Evolutionary conservation across 148 eudicot species (phyloP).

Genomic region (Chenopodium quinoa): DNA sequence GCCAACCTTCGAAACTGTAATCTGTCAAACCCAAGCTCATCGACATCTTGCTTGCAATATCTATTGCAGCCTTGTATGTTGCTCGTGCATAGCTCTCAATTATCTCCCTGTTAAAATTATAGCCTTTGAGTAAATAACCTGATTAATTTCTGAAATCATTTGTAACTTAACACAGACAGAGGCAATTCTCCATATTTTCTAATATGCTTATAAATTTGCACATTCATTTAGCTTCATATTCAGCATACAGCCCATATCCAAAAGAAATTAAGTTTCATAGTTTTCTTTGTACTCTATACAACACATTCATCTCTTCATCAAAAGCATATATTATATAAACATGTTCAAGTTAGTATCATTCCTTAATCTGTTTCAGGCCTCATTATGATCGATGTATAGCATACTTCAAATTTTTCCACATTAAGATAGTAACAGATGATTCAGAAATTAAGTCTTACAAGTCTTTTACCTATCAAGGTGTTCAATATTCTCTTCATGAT

Average conservation of each 20-base stretch:
- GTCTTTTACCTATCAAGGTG: constrained; percentile 51
- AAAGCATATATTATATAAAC: too few relatives aligned
- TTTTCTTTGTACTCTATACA: too few relatives aligned
- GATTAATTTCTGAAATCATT: background rate
- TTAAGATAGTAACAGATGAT: background rate
- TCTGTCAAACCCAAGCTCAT: constrained; percentile 43
- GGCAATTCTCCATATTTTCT: too few relatives aligned
- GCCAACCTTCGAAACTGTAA: constrained; percentile 50
- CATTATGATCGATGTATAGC: too few relatives aligned
- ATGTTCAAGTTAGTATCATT: too few relatives aligned
- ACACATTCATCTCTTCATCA: too few relatives aligned
- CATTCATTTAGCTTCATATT: too few relatives aligned
- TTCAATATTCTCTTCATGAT: constrained; percentile 46
- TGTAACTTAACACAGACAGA: background rate
- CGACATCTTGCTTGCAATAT: constrained; percentile 41
- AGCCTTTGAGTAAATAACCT: background rate
- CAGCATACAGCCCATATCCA: too few relatives aligned
- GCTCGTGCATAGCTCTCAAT: constrained; percentile 54
- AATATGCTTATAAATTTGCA: too few relatives aligned
- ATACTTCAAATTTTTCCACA: too few relatives aligned
- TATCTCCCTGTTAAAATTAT: constrained; percentile 34
- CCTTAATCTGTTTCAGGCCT: too few relatives aligned
- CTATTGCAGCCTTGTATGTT: constrained; percentile 42
- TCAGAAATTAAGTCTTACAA: constrained; percentile 22
- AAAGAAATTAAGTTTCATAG: too few relatives aligned